Evolutionary conservation across 495 filamentous ascomycete species (phyloP).

Genomic region (Tetracladium setigerum): DNA sequence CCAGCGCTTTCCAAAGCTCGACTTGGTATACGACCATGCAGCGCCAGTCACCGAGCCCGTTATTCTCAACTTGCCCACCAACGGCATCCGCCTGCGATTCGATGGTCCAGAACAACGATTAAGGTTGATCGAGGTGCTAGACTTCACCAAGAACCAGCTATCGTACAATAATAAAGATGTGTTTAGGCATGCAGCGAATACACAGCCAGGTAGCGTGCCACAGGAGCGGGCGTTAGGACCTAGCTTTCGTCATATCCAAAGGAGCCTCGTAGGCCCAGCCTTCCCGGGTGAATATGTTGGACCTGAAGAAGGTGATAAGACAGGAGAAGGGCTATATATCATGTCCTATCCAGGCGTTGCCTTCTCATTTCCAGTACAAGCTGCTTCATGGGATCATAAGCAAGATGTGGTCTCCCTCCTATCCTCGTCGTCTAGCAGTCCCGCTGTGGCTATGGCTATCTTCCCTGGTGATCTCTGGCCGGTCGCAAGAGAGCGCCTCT

Average conservation of each 20-base stretch:
- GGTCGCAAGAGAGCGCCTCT: constrained; percentile 65
- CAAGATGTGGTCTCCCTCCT: constrained; percentile 83
- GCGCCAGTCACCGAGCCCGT: constrained; percentile 68
- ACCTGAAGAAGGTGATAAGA: constrained; percentile 41
- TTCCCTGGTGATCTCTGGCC: constrained; percentile 88
- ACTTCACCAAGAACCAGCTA: constrained; percentile 80
- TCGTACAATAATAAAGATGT: constrained; percentile 83
- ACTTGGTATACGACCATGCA: constrained; percentile 64
- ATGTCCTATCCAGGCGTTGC: constrained; percentile 91
- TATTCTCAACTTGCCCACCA: constrained; percentile 64
- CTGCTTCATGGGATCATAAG: constrained; percentile 67
- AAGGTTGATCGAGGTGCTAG: constrained; percentile 80
- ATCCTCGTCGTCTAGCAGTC: constrained; percentile 64
- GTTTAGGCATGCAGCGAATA: constrained; percentile 49
- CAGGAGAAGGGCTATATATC: constrained; percentile 57
- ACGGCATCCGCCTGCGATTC: constrained; percentile 85
- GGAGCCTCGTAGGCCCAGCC: constrained; percentile 81
- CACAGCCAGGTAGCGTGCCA: constrained; percentile 28
- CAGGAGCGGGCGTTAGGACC: constrained; percentile 52
- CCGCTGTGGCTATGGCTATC: constrained; percentile 76
- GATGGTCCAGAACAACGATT: constrained; percentile 90
- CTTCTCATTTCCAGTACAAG: constrained; percentile 77
- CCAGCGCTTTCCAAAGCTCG: constrained; percentile 70
- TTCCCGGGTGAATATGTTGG: constrained; percentile 86
- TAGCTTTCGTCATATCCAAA: constrained; percentile 84